Evolutionary conservation across 805 yeast genomes (phyloP).

Genomic region (Myxozyma mucilagina): DNA sequence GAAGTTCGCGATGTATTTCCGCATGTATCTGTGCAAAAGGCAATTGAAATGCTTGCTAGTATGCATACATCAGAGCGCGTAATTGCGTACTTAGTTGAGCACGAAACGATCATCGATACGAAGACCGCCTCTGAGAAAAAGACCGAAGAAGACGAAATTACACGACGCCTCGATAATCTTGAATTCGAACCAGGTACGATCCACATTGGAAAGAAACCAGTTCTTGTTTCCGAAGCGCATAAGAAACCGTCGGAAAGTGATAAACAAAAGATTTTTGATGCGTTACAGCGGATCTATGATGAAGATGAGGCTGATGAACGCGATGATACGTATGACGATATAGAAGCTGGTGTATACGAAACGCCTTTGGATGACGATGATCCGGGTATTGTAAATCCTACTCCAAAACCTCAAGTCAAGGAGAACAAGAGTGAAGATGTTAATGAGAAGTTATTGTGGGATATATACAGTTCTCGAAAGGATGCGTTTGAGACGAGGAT

Average conservation of each 20-base stretch:
- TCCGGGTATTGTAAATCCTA: not conserved
- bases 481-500: conserved; percentile 49
- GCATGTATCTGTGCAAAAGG: conserved; percentile 3
- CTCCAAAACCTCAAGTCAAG: conserved; percentile 16
- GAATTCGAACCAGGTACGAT: conserved; percentile 27
- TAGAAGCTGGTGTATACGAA: conserved; percentile 34
- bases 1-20: conserved; percentile 18
- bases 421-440: conserved; percentile 33
- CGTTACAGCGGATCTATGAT: conserved; percentile 27
- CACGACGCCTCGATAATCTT: conserved; percentile 15
- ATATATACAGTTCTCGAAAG: conserved; percentile 53
- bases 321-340: conserved; percentile 39
- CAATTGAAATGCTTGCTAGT: conserved; percentile 1
- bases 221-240: conserved; percentile 15
- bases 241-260: conserved; percentile 2
- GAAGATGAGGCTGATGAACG: conserved; percentile 33
- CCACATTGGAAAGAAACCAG: conserved; percentile 15
- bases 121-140: not conserved
- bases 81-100: conserved; percentile 17
- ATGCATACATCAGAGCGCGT: conserved; percentile 9
- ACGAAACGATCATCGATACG: not conserved
- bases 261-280: conserved; percentile 28
- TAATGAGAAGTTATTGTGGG: conserved; percentile 57
- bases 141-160: not conserved
- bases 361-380: conserved; percentile 15